Evolutionary conservation across 2,329 filamentous ascomycete species (phyloP), one percentile per base, ranked within the genome.

Genomic region (Falciphora oryzae): DNA sequence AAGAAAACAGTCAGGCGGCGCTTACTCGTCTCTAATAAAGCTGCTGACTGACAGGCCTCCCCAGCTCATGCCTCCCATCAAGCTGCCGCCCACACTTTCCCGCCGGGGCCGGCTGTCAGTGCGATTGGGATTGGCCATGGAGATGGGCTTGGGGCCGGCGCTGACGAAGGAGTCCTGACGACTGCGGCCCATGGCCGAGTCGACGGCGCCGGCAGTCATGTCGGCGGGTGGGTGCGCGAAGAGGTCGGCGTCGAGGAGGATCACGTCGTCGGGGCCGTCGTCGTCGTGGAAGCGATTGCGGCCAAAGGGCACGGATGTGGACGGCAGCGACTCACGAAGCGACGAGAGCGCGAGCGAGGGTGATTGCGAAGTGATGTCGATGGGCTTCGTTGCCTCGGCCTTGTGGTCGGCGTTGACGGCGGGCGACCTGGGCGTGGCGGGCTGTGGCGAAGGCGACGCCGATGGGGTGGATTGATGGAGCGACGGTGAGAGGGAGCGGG

Each of bases 11-110:
- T 53, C 22, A 50, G 50, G 25, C 27, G 53, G 44, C 66, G 81
- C 94, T 87, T 87, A 99, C 95, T 99, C 95, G 80, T 99, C 94
- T 76, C 92, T 86, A 77, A 99, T 95, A 83, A 96, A 98, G 73
- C 94, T 98, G 68, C 94, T 94, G 69, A 98, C 92, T 11, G 94
- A 98, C 66, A 97, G 87, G 69, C 93, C 94, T 74, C 94, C 94
- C 93, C 94, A 99, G 78, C 93, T 97, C 89, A 97, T 93, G 71
- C 94, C 93, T 68, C 88, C 90, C 78, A 88, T 86, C 65, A 89
- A 76, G 72, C 86, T 89, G 61, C 85, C 86, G 22, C 85, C 86
- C 44, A 89, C 75, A 65, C 82, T 86, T 74, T 89, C 87, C 70
- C 86, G 81, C 68, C 86, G 81, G 64, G 80, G 82, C 67, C 85